Percentiles rank a stretch among this genome's conserved stretches.
Evolutionary conservation across 352 stramenopile genomes (phyloP).

Genomic region (Plasmopara viticola): DNA sequence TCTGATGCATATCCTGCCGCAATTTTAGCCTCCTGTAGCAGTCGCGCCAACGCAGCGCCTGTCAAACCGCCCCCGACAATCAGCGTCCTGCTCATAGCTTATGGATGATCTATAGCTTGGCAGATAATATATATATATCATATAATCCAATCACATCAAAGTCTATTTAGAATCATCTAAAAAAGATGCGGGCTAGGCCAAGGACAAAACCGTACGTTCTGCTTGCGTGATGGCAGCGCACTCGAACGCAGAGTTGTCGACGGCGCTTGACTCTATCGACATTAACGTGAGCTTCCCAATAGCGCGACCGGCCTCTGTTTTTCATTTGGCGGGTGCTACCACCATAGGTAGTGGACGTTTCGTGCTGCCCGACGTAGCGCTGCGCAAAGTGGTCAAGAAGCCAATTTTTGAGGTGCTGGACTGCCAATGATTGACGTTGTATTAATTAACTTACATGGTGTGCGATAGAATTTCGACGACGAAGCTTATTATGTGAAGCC

Average conservation of each 20-base stretch:
- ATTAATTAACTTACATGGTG: neutral
- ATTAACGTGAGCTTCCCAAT: slow-evolving; percentile 28
- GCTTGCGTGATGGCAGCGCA: slow-evolving; percentile 17
- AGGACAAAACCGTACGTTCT: slow-evolving; percentile 15
- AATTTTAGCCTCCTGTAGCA: slow-evolving; percentile 44
- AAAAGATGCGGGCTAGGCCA: slow-evolving; percentile 12
- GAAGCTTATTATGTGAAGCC: slow-evolving; percentile 59
- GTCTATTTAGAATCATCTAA: slow-evolving; percentile 25
- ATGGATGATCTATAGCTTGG: neutral
- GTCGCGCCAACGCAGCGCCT: slow-evolving; percentile 37
- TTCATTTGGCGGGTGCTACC: slow-evolving; percentile 30
- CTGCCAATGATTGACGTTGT: too few species aligned
- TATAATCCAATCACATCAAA: slow-evolving; percentile 11
- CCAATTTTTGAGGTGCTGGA: slow-evolving; percentile 60
- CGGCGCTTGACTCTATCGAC: slow-evolving; percentile 18
- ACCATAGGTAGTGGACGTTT: slow-evolving; percentile 27
- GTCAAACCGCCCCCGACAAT: slow-evolving; percentile 63
- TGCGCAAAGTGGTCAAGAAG: slow-evolving; percentile 65
- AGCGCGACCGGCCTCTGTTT: slow-evolving; percentile 27
- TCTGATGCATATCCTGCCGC: slow-evolving; percentile 26
- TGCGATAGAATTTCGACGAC: slow-evolving; percentile 62
- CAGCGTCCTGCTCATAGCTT: slow-evolving; percentile 30
- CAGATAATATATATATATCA: neutral
- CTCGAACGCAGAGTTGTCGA: slow-evolving; percentile 19
- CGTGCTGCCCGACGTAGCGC: slow-evolving; percentile 40